phyloP scores from a whole-genome alignment of 176 grass and related monocot species.

The Aegilops speltoides region DNA sequence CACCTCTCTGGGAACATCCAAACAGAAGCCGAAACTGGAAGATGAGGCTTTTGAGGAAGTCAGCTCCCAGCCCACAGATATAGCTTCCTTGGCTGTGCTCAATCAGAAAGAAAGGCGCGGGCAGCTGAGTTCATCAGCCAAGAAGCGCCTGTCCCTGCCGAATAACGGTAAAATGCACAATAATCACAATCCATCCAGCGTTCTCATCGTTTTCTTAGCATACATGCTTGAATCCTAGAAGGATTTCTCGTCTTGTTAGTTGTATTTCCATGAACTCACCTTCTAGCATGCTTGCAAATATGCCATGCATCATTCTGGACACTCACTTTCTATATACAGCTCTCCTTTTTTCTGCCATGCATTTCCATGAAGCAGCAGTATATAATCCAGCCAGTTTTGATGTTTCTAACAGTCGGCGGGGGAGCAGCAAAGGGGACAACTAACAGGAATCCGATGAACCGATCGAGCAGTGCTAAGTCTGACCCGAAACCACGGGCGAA shows the following conservation, averaged over 20 bases:
- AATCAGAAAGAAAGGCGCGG: constrained; percentile 56
- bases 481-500: constrained; percentile 15
- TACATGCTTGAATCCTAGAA: neutral
- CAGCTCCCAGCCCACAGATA: constrained; percentile 50
- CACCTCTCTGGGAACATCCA: constrained; percentile 51
- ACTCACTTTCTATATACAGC: neutral
- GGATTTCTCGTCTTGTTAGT: neutral
- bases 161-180: constrained; percentile 46
- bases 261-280: neutral
- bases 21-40: constrained; percentile 43
- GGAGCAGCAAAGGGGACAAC: constrained; percentile 27
- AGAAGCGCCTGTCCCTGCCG: constrained; percentile 74
- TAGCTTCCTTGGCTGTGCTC: constrained; percentile 35
- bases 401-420: constrained; percentile 22
- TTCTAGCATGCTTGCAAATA: neutral
- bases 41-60: constrained; percentile 68
- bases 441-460: constrained; percentile 14
- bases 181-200: neutral
- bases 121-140: constrained; percentile 44
- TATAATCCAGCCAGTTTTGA: neutral
- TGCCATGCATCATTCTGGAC: neutral
- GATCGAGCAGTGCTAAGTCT: constrained; percentile 4
- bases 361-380: constrained; percentile 22
- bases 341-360: constrained; percentile 8
- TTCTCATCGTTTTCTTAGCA: neutral